Evolutionary conservation across 1,284 basidiomycete genomes (phyloP).

Genomic region (Pascua sp.): DNA sequence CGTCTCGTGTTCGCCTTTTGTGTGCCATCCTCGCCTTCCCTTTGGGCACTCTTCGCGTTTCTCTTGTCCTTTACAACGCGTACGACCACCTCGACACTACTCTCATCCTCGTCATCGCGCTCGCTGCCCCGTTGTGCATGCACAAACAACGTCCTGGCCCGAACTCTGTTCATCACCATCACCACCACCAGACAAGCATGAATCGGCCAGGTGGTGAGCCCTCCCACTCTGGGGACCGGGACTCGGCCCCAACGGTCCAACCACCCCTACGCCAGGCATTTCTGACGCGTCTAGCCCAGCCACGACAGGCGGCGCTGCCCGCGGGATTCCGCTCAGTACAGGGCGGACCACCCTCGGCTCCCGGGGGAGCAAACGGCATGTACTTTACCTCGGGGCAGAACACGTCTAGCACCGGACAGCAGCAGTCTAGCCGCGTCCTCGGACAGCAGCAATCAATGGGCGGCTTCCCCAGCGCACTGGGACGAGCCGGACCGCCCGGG

Average conservation of each 20-base stretch:
- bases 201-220: constrained; percentile 20
- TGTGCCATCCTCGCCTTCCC: too few species aligned
- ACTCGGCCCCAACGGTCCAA: not conserved
- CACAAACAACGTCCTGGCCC: not conserved
- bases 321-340: constrained; percentile 15
- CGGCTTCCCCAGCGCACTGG: constrained; percentile 18
- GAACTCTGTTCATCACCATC: not conserved
- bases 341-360: constrained; percentile 6
- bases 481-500: constrained; percentile 41
- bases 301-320: constrained; percentile 12
- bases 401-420: too few species aligned
- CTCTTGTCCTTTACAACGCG: too few species aligned
- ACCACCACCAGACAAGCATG: constrained; percentile 6
- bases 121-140: too few species aligned
- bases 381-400: constrained; percentile 39
- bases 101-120: too few species aligned
- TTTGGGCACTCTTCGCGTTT: too few species aligned
- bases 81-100: too few species aligned
- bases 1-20: not conserved
- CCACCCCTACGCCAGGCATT: not conserved
- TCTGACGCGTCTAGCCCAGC: constrained; percentile 14
- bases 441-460: constrained; percentile 13
- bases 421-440: not conserved
- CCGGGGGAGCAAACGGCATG: constrained; percentile 28
- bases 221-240: not conserved